phyloP scores from a whole-genome alignment of 1,284 basidiomycete genomes.

The Volvariella surrecta region DNA sequence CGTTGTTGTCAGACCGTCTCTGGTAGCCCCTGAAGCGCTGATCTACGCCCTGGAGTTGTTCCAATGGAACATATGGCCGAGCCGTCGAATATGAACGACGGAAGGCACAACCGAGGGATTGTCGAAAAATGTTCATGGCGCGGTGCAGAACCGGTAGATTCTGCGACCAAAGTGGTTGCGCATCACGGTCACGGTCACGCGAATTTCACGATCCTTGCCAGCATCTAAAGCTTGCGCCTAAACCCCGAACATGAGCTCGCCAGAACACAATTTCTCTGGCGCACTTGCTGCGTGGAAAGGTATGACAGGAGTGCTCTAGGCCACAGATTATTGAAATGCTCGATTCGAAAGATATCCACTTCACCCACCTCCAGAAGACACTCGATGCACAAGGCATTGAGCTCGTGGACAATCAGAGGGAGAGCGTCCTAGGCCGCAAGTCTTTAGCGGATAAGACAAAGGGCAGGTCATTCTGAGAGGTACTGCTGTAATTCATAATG shows the following conservation, averaged over 20 bases:
- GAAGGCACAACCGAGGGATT: constrained; percentile 14
- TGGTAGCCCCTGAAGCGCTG: constrained; percentile 2
- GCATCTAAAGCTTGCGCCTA: constrained; percentile 3
- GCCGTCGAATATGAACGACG: constrained; percentile 17
- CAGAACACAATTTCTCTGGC: constrained; percentile 76
- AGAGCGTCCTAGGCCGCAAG: constrained; percentile 89
- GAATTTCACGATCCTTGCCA: background rate
- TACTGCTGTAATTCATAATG: background rate
- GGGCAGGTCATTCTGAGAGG: constrained; percentile 39
- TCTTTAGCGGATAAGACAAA: constrained; percentile 89
- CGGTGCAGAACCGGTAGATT: background rate
- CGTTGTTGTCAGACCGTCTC: background rate
- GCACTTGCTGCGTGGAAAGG: constrained; percentile 86
- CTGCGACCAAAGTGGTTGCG: constrained; percentile 3
- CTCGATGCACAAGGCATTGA: constrained; percentile 88
- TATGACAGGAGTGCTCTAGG: constrained; percentile 20
- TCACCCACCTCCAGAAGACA: constrained; percentile 86
- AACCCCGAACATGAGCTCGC: constrained; percentile 25
- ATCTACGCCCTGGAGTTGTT: constrained; percentile 16
- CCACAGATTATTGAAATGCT: background rate
- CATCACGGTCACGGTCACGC: background rate
- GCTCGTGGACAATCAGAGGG: constrained; percentile 96
- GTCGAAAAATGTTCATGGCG: constrained; percentile 22
- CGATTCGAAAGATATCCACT: constrained; percentile 65
- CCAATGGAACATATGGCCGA: constrained; percentile 22